phyloP scores from a whole-genome alignment of 2,329 filamentous ascomycete species.

The Aaosphaeria arxii region DNA sequence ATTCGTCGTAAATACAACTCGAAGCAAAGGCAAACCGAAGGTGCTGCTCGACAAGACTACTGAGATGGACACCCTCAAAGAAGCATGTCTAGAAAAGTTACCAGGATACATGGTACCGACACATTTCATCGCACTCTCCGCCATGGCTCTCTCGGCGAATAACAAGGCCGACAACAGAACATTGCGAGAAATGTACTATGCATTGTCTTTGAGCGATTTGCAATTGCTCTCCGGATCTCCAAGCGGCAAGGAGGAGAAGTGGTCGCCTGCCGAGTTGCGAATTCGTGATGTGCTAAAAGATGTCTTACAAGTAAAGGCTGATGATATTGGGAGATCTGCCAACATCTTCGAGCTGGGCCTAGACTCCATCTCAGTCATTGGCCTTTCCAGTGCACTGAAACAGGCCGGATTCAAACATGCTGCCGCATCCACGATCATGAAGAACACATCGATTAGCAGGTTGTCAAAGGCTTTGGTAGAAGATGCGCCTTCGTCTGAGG shows the following conservation, averaged over 20 bases:
- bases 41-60: conserved; percentile 16
- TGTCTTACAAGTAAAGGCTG: conserved; percentile 47
- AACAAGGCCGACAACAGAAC: conserved; percentile 81
- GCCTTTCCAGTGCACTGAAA: conserved; percentile 64
- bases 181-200: conserved; percentile 64
- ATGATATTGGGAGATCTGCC: conserved; percentile 51
- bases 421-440: conserved; percentile 66
- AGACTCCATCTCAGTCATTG: conserved; percentile 81
- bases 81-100: conserved; percentile 66
- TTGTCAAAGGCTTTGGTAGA: conserved; percentile 34
- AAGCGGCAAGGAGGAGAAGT: conserved; percentile 13
- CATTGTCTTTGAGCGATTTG: conserved; percentile 59
- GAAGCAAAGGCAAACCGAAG: conserved; percentile 12
- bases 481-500: not conserved
- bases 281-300: conserved; percentile 56
- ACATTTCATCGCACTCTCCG: conserved; percentile 69
- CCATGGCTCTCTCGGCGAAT: conserved; percentile 78
- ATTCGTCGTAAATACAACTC: conserved; percentile 52
- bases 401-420: conserved; percentile 59
- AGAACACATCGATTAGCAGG: conserved; percentile 44
- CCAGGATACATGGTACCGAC: conserved; percentile 91
- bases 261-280: conserved; percentile 40
- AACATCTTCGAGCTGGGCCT: conserved; percentile 84
- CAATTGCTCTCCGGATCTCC: conserved; percentile 48
- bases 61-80: conserved; percentile 24